Conservation (phyloP, 306 rosid genomes). For the Benincasa hispida region DNA sequence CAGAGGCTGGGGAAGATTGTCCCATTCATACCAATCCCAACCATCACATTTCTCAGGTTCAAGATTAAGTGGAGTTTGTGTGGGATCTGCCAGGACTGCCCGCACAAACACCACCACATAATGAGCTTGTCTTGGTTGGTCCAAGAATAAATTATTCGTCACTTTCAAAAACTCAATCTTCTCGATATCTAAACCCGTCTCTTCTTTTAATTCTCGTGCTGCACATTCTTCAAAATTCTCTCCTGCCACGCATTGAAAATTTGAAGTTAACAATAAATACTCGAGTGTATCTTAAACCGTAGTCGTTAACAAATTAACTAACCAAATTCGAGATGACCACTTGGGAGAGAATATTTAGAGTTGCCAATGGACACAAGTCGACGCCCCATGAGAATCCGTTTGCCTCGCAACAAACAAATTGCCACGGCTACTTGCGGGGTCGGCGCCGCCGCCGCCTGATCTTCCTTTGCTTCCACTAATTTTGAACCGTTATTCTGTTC, state of each 20-base stretch:
- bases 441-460: too few relatives aligned
- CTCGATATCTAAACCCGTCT: constrained; percentile 37
- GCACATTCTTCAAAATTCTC: constrained; percentile 76
- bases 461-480: neutral
- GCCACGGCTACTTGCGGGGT: constrained; percentile 9
- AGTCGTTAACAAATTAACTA: neutral
- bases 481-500: neutral
- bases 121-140: constrained; percentile 29
- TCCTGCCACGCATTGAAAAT: neutral
- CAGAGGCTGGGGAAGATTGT: constrained; percentile 36
- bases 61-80: constrained; percentile 22
- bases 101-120: constrained; percentile 42
- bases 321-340: constrained; percentile 29
- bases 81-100: constrained; percentile 15
- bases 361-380: constrained; percentile 15
- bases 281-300: too few relatives aligned
- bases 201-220: constrained; percentile 53
- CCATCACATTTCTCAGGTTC: constrained; percentile 65
- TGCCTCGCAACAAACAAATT: constrained; percentile 4
- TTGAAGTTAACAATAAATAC: too few relatives aligned
- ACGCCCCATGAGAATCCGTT: constrained; percentile 2
- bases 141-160: constrained; percentile 34
- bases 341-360: constrained; percentile 19
- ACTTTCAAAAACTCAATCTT: constrained; percentile 31
- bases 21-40: constrained; percentile 70